A percentile compares a stretch with the other conserved stretches of the same genome.
phyloP scores from a whole-genome alignment of 2,329 filamentous ascomycete genomes.

The Mycogone perniciosa region DNA sequence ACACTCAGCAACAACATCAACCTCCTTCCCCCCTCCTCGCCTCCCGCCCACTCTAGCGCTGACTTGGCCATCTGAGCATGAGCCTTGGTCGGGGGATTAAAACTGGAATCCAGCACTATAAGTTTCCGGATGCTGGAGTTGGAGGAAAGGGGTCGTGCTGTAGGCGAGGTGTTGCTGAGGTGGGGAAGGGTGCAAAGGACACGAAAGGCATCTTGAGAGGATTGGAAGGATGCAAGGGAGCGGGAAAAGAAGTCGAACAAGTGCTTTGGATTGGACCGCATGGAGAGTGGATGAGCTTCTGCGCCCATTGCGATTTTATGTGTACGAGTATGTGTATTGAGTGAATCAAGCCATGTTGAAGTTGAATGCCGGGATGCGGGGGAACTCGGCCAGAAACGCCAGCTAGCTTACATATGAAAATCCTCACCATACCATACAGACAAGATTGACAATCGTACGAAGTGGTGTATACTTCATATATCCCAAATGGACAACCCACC shows the following conservation, averaged over 20 bases:
- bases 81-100: conserved; percentile 60
- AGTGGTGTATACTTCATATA: too few species aligned
- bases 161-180: background rate
- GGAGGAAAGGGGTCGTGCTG: background rate
- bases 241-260: conserved; percentile 38
- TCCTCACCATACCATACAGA: too few species aligned
- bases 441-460: too few species aligned
- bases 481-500: too few species aligned
- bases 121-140: conserved; percentile 26
- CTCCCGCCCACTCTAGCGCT: conserved; percentile 29
- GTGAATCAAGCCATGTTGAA: background rate
- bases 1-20: conserved; percentile 55
- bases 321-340: background rate
- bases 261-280: conserved; percentile 18
- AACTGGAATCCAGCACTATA: conserved; percentile 59
- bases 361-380: too few species aligned
- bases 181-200: conserved; percentile 38
- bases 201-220: conserved; percentile 36
- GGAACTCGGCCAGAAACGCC: too few species aligned
- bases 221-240: conserved; percentile 39
- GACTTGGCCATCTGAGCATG: conserved; percentile 52
- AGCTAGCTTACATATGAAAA: too few species aligned
- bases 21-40: conserved; percentile 22
- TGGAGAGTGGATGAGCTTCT: background rate
- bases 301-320: conserved; percentile 12